Base-by-base conservation (phyloP, 139 green algal genomes). In the Eudorina sp. region DNA sequence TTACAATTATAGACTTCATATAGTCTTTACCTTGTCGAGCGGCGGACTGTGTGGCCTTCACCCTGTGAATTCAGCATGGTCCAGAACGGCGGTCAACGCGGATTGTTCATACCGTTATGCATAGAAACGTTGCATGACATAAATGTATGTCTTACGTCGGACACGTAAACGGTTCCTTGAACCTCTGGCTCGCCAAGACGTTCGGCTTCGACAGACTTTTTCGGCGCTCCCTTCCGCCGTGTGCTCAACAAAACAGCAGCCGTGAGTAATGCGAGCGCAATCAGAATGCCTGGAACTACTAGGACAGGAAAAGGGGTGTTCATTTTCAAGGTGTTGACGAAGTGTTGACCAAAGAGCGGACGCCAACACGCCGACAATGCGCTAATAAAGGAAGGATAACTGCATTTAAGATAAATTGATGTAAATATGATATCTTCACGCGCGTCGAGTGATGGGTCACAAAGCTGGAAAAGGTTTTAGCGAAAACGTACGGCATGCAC, bases 21-120 rank as follows among this genome's bases (percentile, higher is more conserved):
- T n/a, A n/a, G n/a, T n/a, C n/a, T n/a, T n/a, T 55, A 87, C 81
- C 81, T 87, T 23, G 81, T 79, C 9, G 62, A 79, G 36, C 81
- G 81, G 18, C 81, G 81, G 31, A 87, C 64, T 3, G 53, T 40
- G 62, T 87, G 81, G 4, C 81, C 81, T 34, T 87, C 81, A 45
- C 64, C 64, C 62, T 87, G n/a, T 23, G 18, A 73, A 43, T 31
- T 3, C 5, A 41, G 25, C 23, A 60, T 34, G 29, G 8, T 27
- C 34, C 23, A 31, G 11, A 1, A 31, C 45, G 27, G 74, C 25
- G 45, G 46, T 82, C 72, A 79, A 79, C 72, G 38, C 40, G n/a
- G n/a, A n/a, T n/a, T n/a, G n/a, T n/a, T n/a, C n/a, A n/a, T n/a
- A n/a, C n/a, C n/a, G n/a, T n/a, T n/a, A n/a, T n/a, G n/a, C n/a